These are phyloP conservation scores for Lachnellula willkommii DNA, from an alignment of 2,329 filamentous ascomycete species.

Conservation along the genomic window DNA sequence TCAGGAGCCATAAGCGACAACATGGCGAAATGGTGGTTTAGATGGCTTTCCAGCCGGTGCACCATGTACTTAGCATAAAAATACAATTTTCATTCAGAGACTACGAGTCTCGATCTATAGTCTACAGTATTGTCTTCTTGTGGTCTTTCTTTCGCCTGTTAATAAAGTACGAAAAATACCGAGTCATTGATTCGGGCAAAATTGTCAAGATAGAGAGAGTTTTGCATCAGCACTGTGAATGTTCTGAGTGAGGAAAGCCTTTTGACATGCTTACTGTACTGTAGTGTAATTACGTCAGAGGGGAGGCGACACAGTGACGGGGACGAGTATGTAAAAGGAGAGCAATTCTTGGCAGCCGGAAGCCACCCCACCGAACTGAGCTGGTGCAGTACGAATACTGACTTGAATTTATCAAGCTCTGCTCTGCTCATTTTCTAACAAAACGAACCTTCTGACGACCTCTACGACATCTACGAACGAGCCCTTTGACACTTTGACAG, in stretches of 20 bases:
- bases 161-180: no score
- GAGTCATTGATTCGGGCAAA: background rate
- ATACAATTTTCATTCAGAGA: conserved; percentile 25
- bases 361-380: background rate
- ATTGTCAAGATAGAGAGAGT: no score
- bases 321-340: no score
- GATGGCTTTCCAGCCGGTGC: conserved; percentile 17
- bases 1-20: conserved; percentile 1
- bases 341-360: background rate
- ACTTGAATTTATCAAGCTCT: background rate
- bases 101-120: conserved; percentile 20
- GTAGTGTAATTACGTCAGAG: background rate
- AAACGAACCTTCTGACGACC: background rate
- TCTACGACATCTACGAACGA: background rate
- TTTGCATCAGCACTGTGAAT: no score
- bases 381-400: background rate
- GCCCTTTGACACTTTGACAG: no score
- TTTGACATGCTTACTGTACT: background rate
- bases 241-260: no score
- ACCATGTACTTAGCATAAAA: conserved; percentile 24
- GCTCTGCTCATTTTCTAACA: background rate
- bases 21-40: conserved; percentile 14
- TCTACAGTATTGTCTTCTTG: background rate
- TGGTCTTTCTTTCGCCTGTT: background rate
- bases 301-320: background rate